Conservation (phyloP, 257 asterid species). For the Ajuga chamaepitys region DNA sequence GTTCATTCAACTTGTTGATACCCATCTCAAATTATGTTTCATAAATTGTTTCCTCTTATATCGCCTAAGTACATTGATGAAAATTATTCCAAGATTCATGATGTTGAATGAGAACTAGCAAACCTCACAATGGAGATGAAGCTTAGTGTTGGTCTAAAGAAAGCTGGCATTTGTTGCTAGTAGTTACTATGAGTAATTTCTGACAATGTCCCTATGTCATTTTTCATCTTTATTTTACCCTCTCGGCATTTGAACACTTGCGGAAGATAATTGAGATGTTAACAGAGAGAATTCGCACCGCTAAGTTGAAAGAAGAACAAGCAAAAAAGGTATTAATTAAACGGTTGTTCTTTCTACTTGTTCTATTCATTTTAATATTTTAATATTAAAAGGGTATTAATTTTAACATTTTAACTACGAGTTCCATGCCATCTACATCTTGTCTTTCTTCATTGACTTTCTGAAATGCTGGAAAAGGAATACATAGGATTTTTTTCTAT, state of each 20-base stretch:
- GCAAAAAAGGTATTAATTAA: constrained; percentile 60
- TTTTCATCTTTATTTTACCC: neutral
- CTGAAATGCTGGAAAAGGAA: too few species aligned
- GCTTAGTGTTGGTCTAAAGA: constrained; percentile 94
- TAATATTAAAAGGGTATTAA: too few species aligned
- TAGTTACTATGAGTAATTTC: neutral
- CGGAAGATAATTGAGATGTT: constrained; percentile 83
- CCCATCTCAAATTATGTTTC: constrained; percentile 5
- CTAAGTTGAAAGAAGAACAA: constrained; percentile 78
- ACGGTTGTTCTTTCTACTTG: constrained; percentile 1
- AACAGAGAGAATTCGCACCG: constrained; percentile 63
- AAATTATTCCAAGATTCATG: constrained; percentile 88
- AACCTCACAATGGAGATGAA: constrained; percentile 88
- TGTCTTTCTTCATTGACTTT: too few species aligned
- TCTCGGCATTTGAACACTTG: constrained; percentile 87
- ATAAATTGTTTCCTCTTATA: constrained; percentile 5
- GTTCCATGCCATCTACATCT: too few species aligned
- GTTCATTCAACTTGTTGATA: neutral
- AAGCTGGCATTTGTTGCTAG: constrained; percentile 44
- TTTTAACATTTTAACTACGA: neutral
- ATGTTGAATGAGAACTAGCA: constrained; percentile 85
- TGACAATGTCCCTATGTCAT: neutral
- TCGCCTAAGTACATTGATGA: constrained; percentile 77
- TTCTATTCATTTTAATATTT: neutral
- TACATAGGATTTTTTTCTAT: neutral